Evolutionary conservation across 495 filamentous ascomycete genomes (phyloP), one percentile per base, ranked within the genome.

Genomic region (Xeromyces bisporus): DNA sequence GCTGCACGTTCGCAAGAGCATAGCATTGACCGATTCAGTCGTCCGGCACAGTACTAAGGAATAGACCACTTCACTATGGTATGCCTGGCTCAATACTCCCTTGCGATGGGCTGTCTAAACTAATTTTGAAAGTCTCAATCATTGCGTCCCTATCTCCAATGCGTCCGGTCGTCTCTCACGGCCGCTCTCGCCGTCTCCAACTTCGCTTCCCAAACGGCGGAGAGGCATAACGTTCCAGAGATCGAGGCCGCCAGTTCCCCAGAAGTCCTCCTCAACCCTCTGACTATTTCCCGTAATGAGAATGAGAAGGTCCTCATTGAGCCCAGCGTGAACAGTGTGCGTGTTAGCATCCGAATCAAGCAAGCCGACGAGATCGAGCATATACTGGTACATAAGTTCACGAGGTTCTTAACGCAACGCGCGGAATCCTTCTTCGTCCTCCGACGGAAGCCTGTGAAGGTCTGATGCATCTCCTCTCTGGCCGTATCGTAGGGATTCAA

Each of bases 341-440:
- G 91, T 34, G 73, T 99, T 38, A 87, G 80, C 62, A 92, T 99
- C 55, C 81, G 84, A 62, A 94, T 99, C 54, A 96, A 96, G 57
- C 89, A 96, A 57, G 91, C 89, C 31, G 91, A 99, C 61, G 91
- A 96, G 58, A 99, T 94, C 40, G 91, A 99, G 53, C 69, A 87
- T 52, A 93, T 94, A 31, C 60, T 94, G 25, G 89, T 99, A 28
- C 91, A 94, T 62, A 96, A 96, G 57, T 94, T 96, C 46, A 93
- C 82, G 13, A 71, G 91, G 28, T 99, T 96, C 64, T 58, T 96
- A 56, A 93, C 80, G 7, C 87, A 94, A 55, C 68, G 91, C 45
- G 89, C 89, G 23, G 89, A 97, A 55, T 85, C 87, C 8, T 99
- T 99, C 63, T 94, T 99, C 44, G 86, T 99, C 36, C 56, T 99